Evolutionary conservation across 1,284 basidiomycete species (phyloP).

Genomic region (Filobasidium uniguttulatum): DNA sequence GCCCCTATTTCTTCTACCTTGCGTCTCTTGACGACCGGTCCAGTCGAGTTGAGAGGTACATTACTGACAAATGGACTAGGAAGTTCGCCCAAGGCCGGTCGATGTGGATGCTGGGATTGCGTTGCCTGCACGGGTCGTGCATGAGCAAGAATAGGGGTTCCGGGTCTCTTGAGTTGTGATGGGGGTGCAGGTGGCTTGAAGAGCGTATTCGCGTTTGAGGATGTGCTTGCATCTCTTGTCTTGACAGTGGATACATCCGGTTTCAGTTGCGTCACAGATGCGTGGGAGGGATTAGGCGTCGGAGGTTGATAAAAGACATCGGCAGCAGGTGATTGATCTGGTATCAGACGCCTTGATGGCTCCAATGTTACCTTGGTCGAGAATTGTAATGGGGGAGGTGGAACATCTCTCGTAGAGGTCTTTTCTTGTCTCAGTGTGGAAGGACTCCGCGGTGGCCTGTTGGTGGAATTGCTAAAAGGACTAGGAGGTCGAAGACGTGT

Average conservation of each 20-base stretch:
- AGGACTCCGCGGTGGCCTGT: too few relatives aligned
- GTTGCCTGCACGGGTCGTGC: not conserved
- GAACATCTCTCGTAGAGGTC: too few relatives aligned
- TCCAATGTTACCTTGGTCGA: too few relatives aligned
- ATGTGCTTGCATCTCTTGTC: not conserved
- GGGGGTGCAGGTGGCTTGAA: conserved; percentile 1
- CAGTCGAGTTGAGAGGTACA: not conserved
- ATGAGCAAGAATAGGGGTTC: not conserved
- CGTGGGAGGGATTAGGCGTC: not conserved
- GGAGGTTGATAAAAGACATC: not conserved
- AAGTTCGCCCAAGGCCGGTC: not conserved
- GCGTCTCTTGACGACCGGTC: not conserved
- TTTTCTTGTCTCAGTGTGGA: too few relatives aligned
- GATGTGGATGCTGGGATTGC: not conserved
- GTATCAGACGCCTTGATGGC: too few relatives aligned
- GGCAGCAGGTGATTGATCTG: not conserved
- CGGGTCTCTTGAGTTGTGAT: not conserved
- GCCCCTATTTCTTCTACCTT: too few relatives aligned
- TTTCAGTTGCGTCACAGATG: not conserved
- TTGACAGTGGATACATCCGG: not conserved
- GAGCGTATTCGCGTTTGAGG: not conserved
- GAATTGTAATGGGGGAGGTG: too few relatives aligned
- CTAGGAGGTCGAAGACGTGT: not conserved
- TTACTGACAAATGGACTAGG: not conserved
- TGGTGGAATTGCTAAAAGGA: not conserved